Evolutionary conservation across 805 yeast species (phyloP).

Genomic region (Lipomyces mesembrius): DNA sequence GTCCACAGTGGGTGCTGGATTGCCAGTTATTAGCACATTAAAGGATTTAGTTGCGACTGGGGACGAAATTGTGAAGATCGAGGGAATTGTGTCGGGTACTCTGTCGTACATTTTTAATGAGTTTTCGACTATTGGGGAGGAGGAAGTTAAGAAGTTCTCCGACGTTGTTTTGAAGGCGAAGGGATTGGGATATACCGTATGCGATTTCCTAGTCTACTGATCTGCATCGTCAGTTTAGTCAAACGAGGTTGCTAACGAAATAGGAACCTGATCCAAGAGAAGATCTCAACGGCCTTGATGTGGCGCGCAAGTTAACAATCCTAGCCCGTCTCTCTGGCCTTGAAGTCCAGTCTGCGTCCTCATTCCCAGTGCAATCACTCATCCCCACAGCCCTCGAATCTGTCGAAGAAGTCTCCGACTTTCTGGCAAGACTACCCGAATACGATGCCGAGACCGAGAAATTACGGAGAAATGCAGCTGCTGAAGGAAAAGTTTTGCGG

Average conservation of each 20-base stretch:
- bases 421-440: conserved; percentile 76
- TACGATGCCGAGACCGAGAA: conserved; percentile 80
- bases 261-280: conserved; percentile 98
- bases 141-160: conserved; percentile 70
- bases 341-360: conserved; percentile 79
- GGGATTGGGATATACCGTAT: conserved; percentile 78
- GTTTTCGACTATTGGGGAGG: conserved; percentile 67
- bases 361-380: conserved; percentile 92
- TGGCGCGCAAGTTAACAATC: conserved; percentile 97
- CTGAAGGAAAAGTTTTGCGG: conserved; percentile 84
- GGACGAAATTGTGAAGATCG: conserved; percentile 86
- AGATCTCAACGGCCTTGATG: conserved; percentile 96
- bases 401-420: conserved; percentile 53
- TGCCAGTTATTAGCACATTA: conserved; percentile 88
- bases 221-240: background rate
- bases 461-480: conserved; percentile 78
- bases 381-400: conserved; percentile 86
- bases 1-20: conserved; percentile 98
- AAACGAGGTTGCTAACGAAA: background rate
- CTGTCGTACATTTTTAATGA: conserved; percentile 93
- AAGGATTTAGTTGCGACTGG: conserved; percentile 91
- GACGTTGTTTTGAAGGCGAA: conserved; percentile 90
- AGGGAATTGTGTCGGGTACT: conserved; percentile 96
- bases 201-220: background rate
- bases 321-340: conserved; percentile 92